Evolutionary conservation across 345 rosid species (phyloP), one percentile per base, ranked within the genome.

Genomic region (Hypericum perforatum): DNA sequence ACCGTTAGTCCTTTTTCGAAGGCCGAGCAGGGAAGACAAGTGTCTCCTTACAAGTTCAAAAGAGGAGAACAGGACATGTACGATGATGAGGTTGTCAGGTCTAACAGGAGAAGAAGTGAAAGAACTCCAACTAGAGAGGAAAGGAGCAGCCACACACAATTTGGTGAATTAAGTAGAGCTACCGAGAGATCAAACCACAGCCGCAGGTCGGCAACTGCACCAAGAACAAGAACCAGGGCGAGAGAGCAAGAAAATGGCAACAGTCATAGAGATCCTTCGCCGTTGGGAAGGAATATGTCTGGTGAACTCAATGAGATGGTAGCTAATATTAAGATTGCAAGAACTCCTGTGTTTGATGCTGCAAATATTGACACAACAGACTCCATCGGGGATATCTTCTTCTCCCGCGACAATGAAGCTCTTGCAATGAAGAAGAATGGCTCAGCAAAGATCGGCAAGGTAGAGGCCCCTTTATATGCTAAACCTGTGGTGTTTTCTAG

Each of bases 251-350:
- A 53, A 8, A 61, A 61, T 53, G 53, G 49, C 16, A 32, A 44
- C 37, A 62, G 5, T 43, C 52, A 56, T 36, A 37, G 37, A 29
- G 78, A 69, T 8, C 50, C 58, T 1, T 74, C 81, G 0, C 74
- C 82, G 11, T 11, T 59, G 50, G 11, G 68, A 16, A 61, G 73
- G 62, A 68, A 40, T 39, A 40, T 52, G 40, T 58, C 11, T 12
- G 82, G 78, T 37, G 78, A 80, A 68, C 61, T 78, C 52, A 80
- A 80, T 65, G 91, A 80, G 74, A 73, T 69, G 60, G 67, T 80
- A 10, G 79, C 82, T 44, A 65, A 56, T 46, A 70, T 63, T 37
- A 84, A 78, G 71, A 49, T 74, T 13, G 48, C 63, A 10, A 59
- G 54, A 56, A 61, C 47, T 41, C 65, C 72, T 5, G 5, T 6